These are phyloP conservation scores for Vitis hybrid DNA, from an alignment of 177 flowering plant genomes.

Conservation along the genomic window DNA sequence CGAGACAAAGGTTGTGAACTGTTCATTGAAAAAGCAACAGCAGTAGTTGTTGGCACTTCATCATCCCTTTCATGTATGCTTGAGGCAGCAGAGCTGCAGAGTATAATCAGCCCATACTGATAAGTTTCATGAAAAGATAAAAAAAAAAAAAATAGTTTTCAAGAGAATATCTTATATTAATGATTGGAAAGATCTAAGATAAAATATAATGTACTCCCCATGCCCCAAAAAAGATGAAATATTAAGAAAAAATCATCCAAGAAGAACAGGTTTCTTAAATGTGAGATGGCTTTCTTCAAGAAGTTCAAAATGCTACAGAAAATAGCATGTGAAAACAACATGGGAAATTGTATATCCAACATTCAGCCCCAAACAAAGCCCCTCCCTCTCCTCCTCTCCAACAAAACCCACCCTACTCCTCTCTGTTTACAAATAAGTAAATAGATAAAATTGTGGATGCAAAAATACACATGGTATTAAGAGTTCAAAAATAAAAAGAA, in stretches of 20 bases:
- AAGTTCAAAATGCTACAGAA: not conserved
- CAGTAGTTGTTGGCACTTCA: conserved; percentile 68
- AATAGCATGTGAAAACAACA: not conserved
- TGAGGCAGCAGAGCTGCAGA: conserved; percentile 68
- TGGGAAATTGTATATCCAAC: no score
- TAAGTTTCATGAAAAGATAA: conserved; percentile 6
- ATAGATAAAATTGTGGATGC: not conserved
- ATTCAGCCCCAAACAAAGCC: no score
- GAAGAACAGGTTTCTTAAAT: not conserved
- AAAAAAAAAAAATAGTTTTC: not conserved
- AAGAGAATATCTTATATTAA: not conserved
- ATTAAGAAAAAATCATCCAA: not conserved
- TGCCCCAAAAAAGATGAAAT: no score
- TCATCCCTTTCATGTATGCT: conserved; percentile 73
- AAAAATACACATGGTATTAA: not conserved
- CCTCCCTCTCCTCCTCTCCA: not conserved
- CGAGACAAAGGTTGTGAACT: conserved; percentile 78
- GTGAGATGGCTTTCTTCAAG: not conserved
- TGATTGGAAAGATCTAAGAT: not conserved
- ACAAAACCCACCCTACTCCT: not conserved
- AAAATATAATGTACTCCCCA: no score
- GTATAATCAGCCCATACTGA: conserved; percentile 21
- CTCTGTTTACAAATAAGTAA: not conserved
- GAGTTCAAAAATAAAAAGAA: not conserved
- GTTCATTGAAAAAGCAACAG: conserved; percentile 48